phyloP scores from a whole-genome alignment of 306 rosid species.

The Lotus japonicus region DNA sequence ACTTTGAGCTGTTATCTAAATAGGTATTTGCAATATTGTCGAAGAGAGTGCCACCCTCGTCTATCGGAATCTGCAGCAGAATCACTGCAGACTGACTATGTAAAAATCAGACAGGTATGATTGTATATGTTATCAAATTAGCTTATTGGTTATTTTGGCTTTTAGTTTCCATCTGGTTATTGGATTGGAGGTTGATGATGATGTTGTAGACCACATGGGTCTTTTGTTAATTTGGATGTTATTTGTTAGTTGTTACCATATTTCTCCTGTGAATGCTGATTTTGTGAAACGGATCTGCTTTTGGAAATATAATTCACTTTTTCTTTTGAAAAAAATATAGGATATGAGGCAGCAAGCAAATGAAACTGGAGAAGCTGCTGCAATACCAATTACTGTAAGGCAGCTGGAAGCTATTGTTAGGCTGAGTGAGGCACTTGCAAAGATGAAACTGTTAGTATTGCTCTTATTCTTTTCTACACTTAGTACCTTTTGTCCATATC shows the following conservation, averaged over 20 bases:
- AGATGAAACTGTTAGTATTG: constrained; percentile 84
- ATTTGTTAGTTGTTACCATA: neutral
- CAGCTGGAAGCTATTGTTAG: constrained; percentile 96
- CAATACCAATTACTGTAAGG: constrained; percentile 91
- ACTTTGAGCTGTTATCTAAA: constrained; percentile 22
- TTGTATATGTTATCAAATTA: constrained; percentile 11
- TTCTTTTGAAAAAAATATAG: constrained; percentile 21
- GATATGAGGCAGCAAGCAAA: constrained; percentile 98
- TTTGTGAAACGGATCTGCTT: neutral
- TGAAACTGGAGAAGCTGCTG: constrained; percentile 88
- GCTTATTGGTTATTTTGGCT: neutral
- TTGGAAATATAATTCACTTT: constrained; percentile 3
- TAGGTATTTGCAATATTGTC: constrained; percentile 89
- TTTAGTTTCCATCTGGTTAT: neutral
- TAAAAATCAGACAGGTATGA: constrained; percentile 93
- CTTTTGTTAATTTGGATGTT: neutral
- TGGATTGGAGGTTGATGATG: neutral
- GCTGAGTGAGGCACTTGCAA: constrained; percentile 94
- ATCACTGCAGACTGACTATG: constrained; percentile 69
- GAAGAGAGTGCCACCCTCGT: constrained; percentile 71
- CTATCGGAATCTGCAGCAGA: constrained; percentile 74
- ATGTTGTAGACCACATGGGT: neutral
- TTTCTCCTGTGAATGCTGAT: neutral
- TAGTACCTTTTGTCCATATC: neutral
- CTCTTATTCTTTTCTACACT: neutral